Evolutionary conservation across 1,139 yeast genomes (phyloP), one percentile per base, ranked within the genome.

Genomic region (Blastobotrys indianensis): DNA sequence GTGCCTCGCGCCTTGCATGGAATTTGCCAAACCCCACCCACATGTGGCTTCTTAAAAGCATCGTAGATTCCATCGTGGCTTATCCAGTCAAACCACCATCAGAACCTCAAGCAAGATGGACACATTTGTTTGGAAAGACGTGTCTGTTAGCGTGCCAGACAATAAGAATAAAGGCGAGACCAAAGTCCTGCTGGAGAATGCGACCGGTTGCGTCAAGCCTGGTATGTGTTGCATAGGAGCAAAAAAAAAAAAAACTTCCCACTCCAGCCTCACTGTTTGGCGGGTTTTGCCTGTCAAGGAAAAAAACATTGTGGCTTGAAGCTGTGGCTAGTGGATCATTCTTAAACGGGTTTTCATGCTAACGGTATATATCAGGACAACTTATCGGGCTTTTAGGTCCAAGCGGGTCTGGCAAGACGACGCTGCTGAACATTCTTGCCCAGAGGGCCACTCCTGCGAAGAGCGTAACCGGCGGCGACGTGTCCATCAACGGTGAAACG

Each of bases 331-430:
- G 33, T 13, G 15, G 33, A n/a, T 31, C 33, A 31, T 31, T 35
- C 2, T 4, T 35, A 16, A 6, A 10, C 25, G 3, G 15, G 5
- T 9, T 11, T 25, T 4, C 5, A 33, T 20, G 25, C 25, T 20
- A 7, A 20, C 25, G 6, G 5, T 33, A n/a, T n/a, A n/a, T n/a
- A n/a, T 10, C 6, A 9, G 57, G 59, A 2, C 48, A 54, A 23
- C 16, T 54, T 28, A 38, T 53, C 23, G 77, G 71, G 3, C 69
- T 74, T 12, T 72, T 74, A 77, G 78, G 78, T 2, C 77, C 77
- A 2, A 71, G 76, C 10, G 78, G 78, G 8, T 66, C 74, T 55
- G 78, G 78, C 4, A 74, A 74, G 49, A 73, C 77, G 1, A 73
- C 77, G 0, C 57, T 73, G 23, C 59, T 74, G 39, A 72, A 73